phyloP scores from a whole-genome alignment of 78 protist genomes.

The Bodo saltans region DNA sequence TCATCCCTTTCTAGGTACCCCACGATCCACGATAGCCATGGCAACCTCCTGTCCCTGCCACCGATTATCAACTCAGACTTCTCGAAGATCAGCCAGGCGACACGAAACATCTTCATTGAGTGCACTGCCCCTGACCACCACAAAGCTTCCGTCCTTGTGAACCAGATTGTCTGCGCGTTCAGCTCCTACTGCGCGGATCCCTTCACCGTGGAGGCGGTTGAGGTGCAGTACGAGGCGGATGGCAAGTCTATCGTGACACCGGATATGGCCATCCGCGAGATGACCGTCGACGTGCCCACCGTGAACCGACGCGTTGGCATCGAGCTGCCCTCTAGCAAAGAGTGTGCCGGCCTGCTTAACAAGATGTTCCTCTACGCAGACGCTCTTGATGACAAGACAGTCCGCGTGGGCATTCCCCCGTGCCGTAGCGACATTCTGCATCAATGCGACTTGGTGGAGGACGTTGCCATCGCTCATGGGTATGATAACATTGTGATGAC shows the following conservation, averaged over 20 bases:
- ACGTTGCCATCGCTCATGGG: slow-evolving; percentile 96
- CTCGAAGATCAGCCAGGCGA: slow-evolving; percentile 81
- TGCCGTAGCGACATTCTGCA: slow-evolving; percentile 89
- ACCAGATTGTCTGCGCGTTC: slow-evolving; percentile 88
- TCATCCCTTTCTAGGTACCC: slow-evolving; percentile 72
- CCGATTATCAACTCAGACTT: slow-evolving; percentile 98
- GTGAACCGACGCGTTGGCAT: slow-evolving; percentile 36
- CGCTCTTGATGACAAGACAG: neutral
- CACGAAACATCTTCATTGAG: slow-evolving; percentile 96
- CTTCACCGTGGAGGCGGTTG: slow-evolving; percentile 45
- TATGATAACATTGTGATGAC: slow-evolving; percentile 63
- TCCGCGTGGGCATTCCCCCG: slow-evolving; percentile 62
- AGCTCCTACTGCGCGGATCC: slow-evolving; percentile 65
- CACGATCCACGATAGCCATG: slow-evolving; percentile 79
- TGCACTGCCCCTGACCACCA: slow-evolving; percentile 93
- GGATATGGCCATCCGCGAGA: neutral
- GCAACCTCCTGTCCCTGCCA: slow-evolving; percentile 89
- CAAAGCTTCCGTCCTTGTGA: slow-evolving; percentile 85
- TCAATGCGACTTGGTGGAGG: slow-evolving; percentile 95
- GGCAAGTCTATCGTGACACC: slow-evolving; percentile 21
- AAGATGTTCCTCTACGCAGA: slow-evolving; percentile 40
- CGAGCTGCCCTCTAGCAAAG: neutral
- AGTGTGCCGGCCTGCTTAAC: slow-evolving; percentile 35
- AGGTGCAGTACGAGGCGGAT: neutral
- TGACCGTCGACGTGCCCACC: slow-evolving; percentile 22